These are phyloP conservation scores for Wickerhamiella sorbophila DNA, from an alignment of 805 yeast species.

Conservation along the genomic window DNA sequence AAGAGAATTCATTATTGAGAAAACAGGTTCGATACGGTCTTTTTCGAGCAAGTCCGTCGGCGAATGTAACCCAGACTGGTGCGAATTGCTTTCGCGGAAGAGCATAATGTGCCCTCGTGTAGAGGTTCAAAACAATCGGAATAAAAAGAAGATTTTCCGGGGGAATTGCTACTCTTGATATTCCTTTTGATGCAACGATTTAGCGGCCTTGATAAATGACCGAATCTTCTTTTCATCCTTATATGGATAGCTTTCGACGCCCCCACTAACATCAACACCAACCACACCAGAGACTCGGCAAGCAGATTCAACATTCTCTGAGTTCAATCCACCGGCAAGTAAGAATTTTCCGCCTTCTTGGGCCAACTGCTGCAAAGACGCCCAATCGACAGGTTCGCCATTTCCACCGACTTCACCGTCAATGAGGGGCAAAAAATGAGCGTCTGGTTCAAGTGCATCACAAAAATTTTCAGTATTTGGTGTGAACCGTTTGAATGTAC, in stretches of 20 bases:
- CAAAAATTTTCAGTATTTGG: slow-evolving; percentile 34
- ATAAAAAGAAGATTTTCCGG: too few relatives aligned
- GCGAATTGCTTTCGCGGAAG: too few relatives aligned
- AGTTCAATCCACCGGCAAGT: slow-evolving; percentile 82
- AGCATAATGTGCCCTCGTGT: too few relatives aligned
- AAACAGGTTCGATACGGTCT: too few relatives aligned
- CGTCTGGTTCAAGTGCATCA: slow-evolving; percentile 21
- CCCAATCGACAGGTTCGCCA: slow-evolving; percentile 73
- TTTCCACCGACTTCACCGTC: slow-evolving; percentile 92
- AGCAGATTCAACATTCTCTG: slow-evolving; percentile 54
- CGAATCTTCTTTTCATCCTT: slow-evolving; percentile 65
- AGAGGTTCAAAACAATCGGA: too few relatives aligned
- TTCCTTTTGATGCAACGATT: too few relatives aligned
- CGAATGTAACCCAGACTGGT: too few relatives aligned
- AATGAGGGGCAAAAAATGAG: slow-evolving; percentile 46
- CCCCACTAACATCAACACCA: slow-evolving; percentile 93
- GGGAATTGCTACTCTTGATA: too few relatives aligned
- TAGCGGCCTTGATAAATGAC: too few relatives aligned
- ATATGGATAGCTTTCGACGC: slow-evolving; percentile 65
- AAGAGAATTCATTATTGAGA: too few relatives aligned
- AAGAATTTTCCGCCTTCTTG: slow-evolving; percentile 32
- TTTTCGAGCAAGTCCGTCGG: too few relatives aligned
- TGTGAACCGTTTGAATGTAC: slow-evolving; percentile 61
- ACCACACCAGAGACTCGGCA: slow-evolving; percentile 39
- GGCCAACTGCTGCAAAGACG: slow-evolving; percentile 18